Percentiles rank a stretch among this genome's conserved stretches.
phyloP scores from a whole-genome alignment of 2,329 filamentous ascomycete genomes.

The Tothia fuscella region DNA sequence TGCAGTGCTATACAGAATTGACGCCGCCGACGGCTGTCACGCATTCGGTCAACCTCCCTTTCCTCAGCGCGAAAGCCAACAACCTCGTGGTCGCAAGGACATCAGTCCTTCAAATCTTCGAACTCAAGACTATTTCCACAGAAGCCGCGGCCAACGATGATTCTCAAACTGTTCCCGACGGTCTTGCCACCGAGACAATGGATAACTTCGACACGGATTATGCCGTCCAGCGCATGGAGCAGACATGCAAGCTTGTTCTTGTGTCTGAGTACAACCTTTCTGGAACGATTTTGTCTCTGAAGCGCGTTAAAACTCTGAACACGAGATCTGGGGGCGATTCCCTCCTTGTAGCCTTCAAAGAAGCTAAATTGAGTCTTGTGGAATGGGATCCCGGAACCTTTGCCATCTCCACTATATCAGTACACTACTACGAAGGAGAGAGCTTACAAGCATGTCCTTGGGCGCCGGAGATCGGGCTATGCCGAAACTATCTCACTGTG shows the following conservation, averaged over 20 bases:
- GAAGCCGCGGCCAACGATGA: constrained; percentile 17
- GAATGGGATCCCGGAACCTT: constrained; percentile 83
- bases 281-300: constrained; percentile 74
- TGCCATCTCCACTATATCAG: constrained; percentile 75
- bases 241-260: constrained; percentile 68
- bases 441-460: constrained; percentile 64
- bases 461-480: constrained; percentile 62
- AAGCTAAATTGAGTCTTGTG: constrained; percentile 84
- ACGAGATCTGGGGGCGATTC: constrained; percentile 74
- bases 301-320: constrained; percentile 58
- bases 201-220: constrained; percentile 18
- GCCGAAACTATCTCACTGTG: constrained; percentile 69
- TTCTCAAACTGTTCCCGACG: constrained; percentile 38
- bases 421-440: constrained; percentile 97
- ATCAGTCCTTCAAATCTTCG: constrained; percentile 85
- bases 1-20: constrained; percentile 98
- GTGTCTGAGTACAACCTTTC: constrained; percentile 73
- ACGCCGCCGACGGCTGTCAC: constrained; percentile 89
- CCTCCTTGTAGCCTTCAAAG: constrained; percentile 71
- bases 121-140: constrained; percentile 53
- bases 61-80: constrained; percentile 60
- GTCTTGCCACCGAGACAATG: constrained; percentile 25
- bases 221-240: constrained; percentile 46
- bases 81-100: constrained; percentile 89
- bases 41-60: constrained; percentile 68